Base-by-base conservation (phyloP, 805 yeast genomes). In the Myxozyma kluyveri region DNA sequence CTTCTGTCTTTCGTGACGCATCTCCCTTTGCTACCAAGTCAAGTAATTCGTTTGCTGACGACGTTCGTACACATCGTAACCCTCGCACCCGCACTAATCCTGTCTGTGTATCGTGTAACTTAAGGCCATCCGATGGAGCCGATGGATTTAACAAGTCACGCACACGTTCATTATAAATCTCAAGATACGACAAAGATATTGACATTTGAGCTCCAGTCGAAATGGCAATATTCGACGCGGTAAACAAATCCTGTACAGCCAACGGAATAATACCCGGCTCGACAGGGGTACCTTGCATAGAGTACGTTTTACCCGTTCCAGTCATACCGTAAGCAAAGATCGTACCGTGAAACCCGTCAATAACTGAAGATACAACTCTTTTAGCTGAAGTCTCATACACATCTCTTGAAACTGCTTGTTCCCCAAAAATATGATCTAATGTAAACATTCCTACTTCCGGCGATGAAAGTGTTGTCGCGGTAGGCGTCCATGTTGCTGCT, bases 301-400 rank as follows among this genome's bases (percentile, higher is more conserved):
- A 80, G 65, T 79, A 82, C 0, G 96, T 88, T 67, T 88, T 88
- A 9, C 96, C 96, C 1, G 95, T 84, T 0, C 96, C 96, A 0
- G 96, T 88, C 88, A 86, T 86, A 32, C 96, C 96, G 63, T 88
- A 88, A 0, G 98, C 97, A 67, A 91, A 88, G 0, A 90, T 81
- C 0, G 96, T 89, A 14, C 90, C 63, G 37, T 61, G 61, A 67
- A 71, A 90, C 0, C 96, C 96, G 14, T 82, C 82, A 61, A 76
- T 75, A 56, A 79, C 81, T 65, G 75, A 79, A 57, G 64, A 71
- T 35, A 76, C 82, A 67, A 77, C 75, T 32, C 73, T 80, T 60
- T 64, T 75, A 43, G 80, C 95, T 44, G 74, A 72, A 12, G 67
- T 66, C 18, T 70, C 70, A 66, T 87, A 91, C 1, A 91, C 86